phyloP scores from a whole-genome alignment of 2,329 filamentous ascomycete species.

The Colletotrichum tanaceti region DNA sequence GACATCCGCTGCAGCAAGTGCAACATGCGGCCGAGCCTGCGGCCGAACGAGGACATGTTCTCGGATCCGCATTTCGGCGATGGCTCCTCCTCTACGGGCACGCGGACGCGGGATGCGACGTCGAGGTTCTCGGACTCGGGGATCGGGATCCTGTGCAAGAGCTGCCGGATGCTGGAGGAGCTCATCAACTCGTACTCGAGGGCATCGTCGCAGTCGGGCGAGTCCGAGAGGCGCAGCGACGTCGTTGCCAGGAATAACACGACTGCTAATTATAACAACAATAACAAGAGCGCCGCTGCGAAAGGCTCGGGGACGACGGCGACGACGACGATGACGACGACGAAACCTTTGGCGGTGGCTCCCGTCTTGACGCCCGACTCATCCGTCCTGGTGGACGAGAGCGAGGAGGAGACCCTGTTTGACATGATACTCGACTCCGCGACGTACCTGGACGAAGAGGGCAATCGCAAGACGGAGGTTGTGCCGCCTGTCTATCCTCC shows the following conservation, averaged over 20 bases:
- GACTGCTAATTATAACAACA: too few relatives aligned
- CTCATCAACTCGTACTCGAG: constrained; percentile 37
- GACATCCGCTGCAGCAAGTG: constrained; percentile 38
- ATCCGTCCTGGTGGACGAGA: constrained; percentile 26
- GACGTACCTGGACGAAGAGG: constrained; percentile 30
- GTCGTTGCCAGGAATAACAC: too few relatives aligned
- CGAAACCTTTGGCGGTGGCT: too few relatives aligned
- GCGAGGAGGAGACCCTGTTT: constrained; percentile 37
- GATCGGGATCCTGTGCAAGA: constrained; percentile 33
- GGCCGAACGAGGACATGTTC: constrained; percentile 26
- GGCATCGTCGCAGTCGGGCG: constrained; percentile 24
- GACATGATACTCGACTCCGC: constrained; percentile 35
- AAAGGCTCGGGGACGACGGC: background rate
- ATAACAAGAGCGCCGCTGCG: too few relatives aligned
- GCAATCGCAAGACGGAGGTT: constrained; percentile 16
- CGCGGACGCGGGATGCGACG: constrained; percentile 4
- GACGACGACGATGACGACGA: too few relatives aligned
- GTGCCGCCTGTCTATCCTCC: constrained; percentile 26
- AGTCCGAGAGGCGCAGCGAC: background rate
- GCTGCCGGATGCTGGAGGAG: constrained; percentile 36
- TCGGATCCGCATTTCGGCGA: constrained; percentile 1
- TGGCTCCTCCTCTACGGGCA: background rate
- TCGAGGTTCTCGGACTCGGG: constrained; percentile 38
- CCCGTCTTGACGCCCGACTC: constrained; percentile 16
- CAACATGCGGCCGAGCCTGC: constrained; percentile 35